phyloP scores from a whole-genome alignment of 2,329 filamentous ascomycete genomes.

The Epicoccum sorghinum region DNA sequence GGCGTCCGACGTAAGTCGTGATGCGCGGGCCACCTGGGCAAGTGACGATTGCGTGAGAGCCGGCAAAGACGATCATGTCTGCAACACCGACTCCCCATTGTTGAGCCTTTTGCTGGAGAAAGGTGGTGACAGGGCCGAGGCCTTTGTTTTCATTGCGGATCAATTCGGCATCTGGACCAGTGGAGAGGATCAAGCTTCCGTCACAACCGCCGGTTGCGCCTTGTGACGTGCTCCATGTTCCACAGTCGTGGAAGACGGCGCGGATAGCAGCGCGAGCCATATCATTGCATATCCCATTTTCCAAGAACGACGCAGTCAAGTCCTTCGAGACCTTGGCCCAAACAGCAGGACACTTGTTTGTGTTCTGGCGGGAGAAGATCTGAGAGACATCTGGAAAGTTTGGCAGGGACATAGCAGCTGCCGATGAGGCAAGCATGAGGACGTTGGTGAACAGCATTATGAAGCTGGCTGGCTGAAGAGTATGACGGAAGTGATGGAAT shows the following conservation, averaged over 20 bases:
- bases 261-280: constrained; percentile 25
- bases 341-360: constrained; percentile 14
- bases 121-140: constrained; percentile 47
- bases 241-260: constrained; percentile 22
- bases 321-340: constrained; percentile 13
- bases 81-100: constrained; percentile 38
- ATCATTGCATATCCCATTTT: constrained; percentile 26
- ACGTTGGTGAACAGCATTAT: constrained; percentile 25
- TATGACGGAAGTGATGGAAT: no score
- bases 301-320: constrained; percentile 23
- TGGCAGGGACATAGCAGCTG: constrained; percentile 25
- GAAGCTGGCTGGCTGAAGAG: background rate
- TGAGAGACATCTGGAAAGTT: constrained; percentile 13
- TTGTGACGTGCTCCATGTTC: constrained; percentile 17
- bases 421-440: constrained; percentile 22
- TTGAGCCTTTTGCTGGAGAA: constrained; percentile 43
- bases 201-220: constrained; percentile 23
- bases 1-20: constrained; percentile 19
- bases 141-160: constrained; percentile 45
- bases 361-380: constrained; percentile 22
- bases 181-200: constrained; percentile 19
- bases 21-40: constrained; percentile 23
- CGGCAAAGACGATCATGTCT: constrained; percentile 22
- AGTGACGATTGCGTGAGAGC: constrained; percentile 20
- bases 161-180: constrained; percentile 20